These are phyloP conservation scores for Hanseniaspora osmophila DNA, from an alignment of 805 yeast species.

Conservation along the genomic window DNA sequence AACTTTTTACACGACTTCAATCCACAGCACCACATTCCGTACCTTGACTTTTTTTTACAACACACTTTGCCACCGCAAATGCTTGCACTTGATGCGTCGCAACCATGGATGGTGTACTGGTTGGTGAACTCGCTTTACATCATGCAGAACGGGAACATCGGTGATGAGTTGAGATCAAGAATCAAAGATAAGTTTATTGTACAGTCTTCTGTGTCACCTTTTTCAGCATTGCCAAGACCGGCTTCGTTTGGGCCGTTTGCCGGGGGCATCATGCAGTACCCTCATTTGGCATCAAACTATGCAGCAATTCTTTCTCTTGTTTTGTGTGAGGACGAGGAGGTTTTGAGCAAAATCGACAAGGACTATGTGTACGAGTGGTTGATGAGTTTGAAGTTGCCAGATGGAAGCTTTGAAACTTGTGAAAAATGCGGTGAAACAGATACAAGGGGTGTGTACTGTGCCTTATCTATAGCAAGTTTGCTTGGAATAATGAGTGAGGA, in stretches of 20 bases:
- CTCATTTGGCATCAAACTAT: conserved; percentile 76
- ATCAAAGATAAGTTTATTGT: background rate
- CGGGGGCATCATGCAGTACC: conserved; percentile 72
- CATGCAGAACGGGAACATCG: conserved; percentile 20
- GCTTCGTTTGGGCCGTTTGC: conserved; percentile 45
- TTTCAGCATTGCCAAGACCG: too few relatives aligned
- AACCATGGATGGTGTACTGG: conserved; percentile 88
- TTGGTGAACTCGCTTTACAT: conserved; percentile 38
- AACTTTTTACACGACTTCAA: background rate
- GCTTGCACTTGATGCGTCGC: conserved; percentile 67
- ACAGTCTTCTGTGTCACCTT: too few relatives aligned
- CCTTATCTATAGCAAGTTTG: conserved; percentile 54
- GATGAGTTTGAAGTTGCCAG: conserved; percentile 39
- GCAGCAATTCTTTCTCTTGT: conserved; percentile 59
- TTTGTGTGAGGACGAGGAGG: conserved; percentile 28
- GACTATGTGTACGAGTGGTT: conserved; percentile 48
- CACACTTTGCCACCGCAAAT: conserved; percentile 37
- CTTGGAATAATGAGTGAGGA: conserved; percentile 51
- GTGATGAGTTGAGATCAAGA: background rate
- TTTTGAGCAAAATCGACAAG: conserved; percentile 34
- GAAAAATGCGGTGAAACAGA: conserved; percentile 60
- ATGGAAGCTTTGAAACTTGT: conserved; percentile 52
- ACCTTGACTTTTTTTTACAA: conserved; percentile 27
- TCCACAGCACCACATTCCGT: conserved; percentile 13
- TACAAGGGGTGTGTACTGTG: conserved; percentile 77